Conservation (phyloP, 1,284 basidiomycete species). For the Apiotrichum veenhuisii region DNA sequence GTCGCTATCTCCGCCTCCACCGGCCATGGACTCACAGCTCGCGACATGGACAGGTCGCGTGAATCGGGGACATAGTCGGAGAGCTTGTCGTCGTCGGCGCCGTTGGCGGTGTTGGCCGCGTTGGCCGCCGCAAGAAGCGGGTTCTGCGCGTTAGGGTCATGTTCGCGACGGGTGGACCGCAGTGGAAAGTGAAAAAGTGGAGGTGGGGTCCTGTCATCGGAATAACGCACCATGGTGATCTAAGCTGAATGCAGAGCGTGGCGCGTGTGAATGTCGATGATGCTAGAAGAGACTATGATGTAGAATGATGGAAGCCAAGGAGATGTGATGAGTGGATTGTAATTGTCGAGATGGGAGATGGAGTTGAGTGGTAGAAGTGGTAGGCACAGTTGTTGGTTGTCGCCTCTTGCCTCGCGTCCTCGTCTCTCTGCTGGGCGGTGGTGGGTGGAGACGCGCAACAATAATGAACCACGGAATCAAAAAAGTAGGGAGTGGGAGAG, state of each 20-base stretch:
- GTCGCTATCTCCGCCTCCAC: neutral
- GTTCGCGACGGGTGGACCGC: neutral
- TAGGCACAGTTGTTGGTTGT: neutral
- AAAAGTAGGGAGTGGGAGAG: neutral
- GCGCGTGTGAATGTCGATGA: too few species aligned
- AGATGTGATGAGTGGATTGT: neutral
- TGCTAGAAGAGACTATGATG: too few species aligned
- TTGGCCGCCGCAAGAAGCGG: slow-evolving; percentile 44
- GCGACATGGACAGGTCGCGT: slow-evolving; percentile 43
- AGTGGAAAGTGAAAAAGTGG: neutral
- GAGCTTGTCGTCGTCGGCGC: slow-evolving; percentile 45
- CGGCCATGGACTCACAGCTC: slow-evolving; percentile 32
- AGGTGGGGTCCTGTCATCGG: too few species aligned
- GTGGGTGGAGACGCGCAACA: neutral
- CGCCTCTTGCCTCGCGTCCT: too few species aligned
- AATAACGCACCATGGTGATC: too few species aligned
- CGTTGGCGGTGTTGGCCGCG: slow-evolving; percentile 19
- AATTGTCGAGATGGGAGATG: neutral
- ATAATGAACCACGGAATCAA: neutral
- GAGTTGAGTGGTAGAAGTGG: neutral
- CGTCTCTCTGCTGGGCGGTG: neutral
- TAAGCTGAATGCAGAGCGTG: too few species aligned
- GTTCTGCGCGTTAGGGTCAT: slow-evolving; percentile 27
- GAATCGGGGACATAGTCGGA: slow-evolving; percentile 47
- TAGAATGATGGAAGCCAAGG: too few species aligned